Evolutionary conservation across 2,329 filamentous ascomycete species (phyloP).

Genomic region (Blastomyces parvus): DNA sequence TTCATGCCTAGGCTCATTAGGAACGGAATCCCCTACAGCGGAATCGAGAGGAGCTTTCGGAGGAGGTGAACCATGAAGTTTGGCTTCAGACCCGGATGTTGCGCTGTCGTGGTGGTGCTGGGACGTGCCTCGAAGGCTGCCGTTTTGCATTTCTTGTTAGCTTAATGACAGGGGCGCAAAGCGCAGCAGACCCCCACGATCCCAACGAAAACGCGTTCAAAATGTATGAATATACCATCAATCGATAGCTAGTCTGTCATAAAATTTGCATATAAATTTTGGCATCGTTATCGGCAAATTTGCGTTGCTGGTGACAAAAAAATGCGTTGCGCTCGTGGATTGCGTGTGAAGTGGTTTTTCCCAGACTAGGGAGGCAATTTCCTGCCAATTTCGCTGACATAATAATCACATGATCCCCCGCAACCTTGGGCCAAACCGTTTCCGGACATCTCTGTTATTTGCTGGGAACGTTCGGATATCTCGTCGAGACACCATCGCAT

Average conservation of each 20-base stretch:
- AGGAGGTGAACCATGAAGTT: conserved; percentile 17
- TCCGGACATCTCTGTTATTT: background rate
- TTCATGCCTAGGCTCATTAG: conserved; percentile 22
- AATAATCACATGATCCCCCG: conserved; percentile 19
- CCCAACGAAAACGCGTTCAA: conserved; percentile 33
- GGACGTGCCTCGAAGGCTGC: conserved; percentile 33
- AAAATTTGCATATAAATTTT: conserved; percentile 32
- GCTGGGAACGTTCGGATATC: background rate
- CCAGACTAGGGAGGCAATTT: conserved; percentile 18
- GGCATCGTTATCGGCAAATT: conserved; percentile 36
- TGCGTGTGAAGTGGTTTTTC: conserved; percentile 35
- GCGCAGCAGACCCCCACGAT: conserved; percentile 37
- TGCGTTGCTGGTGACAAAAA: conserved; percentile 32
- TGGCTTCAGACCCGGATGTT: conserved; percentile 24
- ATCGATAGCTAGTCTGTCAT: conserved; percentile 28
- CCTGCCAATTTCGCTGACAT: conserved; percentile 26
- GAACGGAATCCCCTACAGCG: conserved; percentile 5
- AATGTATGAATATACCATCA: conserved; percentile 32
- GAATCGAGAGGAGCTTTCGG: conserved; percentile 20
- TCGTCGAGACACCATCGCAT: background rate
- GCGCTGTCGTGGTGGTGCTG: conserved; percentile 29
- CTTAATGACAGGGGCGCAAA: conserved; percentile 34
- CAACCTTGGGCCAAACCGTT: background rate
- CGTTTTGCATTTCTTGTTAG: conserved; percentile 41
- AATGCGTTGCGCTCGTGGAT: conserved; percentile 24